A percentile compares a stretch with the other conserved stretches of the same genome.
Evolutionary conservation across 768 basidiomycete species (phyloP).

Genomic region (Kwoniella bestiolae): DNA sequence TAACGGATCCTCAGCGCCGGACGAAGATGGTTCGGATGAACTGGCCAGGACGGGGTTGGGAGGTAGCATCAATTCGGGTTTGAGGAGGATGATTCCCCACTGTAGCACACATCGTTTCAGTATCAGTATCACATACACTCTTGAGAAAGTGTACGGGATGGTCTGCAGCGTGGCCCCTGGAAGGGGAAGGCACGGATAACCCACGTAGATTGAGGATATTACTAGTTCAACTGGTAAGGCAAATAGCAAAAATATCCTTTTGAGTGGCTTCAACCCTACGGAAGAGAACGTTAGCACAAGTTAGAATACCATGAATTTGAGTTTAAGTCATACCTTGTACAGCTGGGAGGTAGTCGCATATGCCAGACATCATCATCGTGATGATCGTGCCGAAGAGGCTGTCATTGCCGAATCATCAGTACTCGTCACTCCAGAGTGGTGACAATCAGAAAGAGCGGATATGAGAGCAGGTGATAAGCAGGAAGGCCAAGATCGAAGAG

Average conservation of each 20-base stretch:
- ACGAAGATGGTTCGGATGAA: constrained; percentile 41
- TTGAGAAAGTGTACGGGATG: neutral
- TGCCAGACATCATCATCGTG: constrained; percentile 60
- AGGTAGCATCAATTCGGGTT: constrained; percentile 67
- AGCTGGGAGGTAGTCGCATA: constrained; percentile 60
- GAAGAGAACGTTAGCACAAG: neutral
- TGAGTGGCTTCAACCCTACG: constrained; percentile 60
- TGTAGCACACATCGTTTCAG: constrained; percentile 1
- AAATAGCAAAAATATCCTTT: constrained; percentile 67
- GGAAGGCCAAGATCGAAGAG: neutral
- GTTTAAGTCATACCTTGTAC: constrained; percentile 53
- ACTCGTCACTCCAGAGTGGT: too few relatives aligned
- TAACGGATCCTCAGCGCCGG: constrained; percentile 45
- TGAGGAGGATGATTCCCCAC: constrained; percentile 67
- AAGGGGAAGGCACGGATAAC: constrained; percentile 6
- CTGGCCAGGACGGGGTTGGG: constrained; percentile 40
- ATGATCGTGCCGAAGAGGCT: constrained; percentile 59
- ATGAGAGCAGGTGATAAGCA: neutral
- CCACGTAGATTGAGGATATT: constrained; percentile 66
- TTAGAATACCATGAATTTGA: constrained; percentile 2
- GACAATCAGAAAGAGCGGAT: neutral
- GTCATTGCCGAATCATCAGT: neutral
- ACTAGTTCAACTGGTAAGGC: constrained; percentile 69
- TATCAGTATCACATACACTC: constrained; percentile 2
- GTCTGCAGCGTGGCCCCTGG: neutral